Conservation (phyloP, 169 alveolate genomes). For the Plasmodium adleri region DNA sequence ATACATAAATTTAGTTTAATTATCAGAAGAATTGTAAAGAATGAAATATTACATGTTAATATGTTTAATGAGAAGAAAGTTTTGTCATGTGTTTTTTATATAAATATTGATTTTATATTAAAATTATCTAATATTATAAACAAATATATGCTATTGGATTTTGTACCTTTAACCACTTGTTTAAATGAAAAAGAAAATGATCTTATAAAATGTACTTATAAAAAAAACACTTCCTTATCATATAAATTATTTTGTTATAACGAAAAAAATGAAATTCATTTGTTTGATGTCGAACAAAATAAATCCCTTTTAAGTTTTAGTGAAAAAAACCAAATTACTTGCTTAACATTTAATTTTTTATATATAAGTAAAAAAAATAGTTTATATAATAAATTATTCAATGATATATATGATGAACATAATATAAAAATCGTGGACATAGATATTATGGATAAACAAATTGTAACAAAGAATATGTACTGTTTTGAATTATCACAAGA, state of each 20-base stretch:
- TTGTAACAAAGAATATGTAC: slow-evolving; percentile 24
- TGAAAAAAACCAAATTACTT: slow-evolving; percentile 24
- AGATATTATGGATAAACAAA: slow-evolving; percentile 14
- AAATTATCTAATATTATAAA: not conserved
- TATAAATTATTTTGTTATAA: slow-evolving; percentile 22
- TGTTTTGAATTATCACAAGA: slow-evolving; percentile 48
- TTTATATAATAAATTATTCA: slow-evolving; percentile 36
- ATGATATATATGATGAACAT: slow-evolving; percentile 30
- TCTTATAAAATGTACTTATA: not conserved
- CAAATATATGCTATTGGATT: not conserved
- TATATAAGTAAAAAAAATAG: slow-evolving; percentile 60
- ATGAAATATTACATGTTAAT: slow-evolving; percentile 49
- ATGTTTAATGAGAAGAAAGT: slow-evolving; percentile 67
- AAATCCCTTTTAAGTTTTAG: slow-evolving; percentile 21
- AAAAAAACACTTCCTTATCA: not conserved
- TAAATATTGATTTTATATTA: slow-evolving; percentile 13
- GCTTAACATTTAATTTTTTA: slow-evolving; percentile 34
- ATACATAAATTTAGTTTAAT: slow-evolving; percentile 64
- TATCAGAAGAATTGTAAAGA: slow-evolving; percentile 46
- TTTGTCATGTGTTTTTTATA: slow-evolving; percentile 56
- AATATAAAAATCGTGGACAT: slow-evolving; percentile 27
- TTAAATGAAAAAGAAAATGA: not conserved
- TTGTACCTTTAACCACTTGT: slow-evolving; percentile 3
- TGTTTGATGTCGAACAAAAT: slow-evolving; percentile 38
- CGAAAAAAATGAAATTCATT: slow-evolving; percentile 68